Conservation (phyloP, 2,329 filamentous ascomycete genomes). For the Epichloe elymi region DNA sequence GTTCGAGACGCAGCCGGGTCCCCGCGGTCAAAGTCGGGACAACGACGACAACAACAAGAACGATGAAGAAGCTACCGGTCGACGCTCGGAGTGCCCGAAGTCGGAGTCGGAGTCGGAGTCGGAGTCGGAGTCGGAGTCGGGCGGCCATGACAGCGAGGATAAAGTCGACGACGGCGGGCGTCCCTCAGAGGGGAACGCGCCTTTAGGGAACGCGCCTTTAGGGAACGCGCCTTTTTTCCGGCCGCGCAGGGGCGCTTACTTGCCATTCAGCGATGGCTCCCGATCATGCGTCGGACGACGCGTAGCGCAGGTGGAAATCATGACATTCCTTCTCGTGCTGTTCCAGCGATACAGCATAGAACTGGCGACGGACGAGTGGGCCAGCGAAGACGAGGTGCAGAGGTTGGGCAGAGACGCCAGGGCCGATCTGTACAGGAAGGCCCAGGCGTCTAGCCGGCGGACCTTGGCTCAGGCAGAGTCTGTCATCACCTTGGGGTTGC, state of each 20-base stretch:
- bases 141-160: slow-evolving; percentile 22
- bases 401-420: slow-evolving; percentile 33
- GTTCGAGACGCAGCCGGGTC: slow-evolving; percentile 31
- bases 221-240: slow-evolving; percentile 48
- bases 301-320: slow-evolving; percentile 46
- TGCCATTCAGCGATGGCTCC: slow-evolving; percentile 46
- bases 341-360: slow-evolving; percentile 53
- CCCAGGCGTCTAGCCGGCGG: slow-evolving; percentile 38
- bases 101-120: slow-evolving; percentile 10
- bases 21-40: slow-evolving; percentile 4
- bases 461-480: slow-evolving; percentile 42
- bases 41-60: slow-evolving; percentile 3
- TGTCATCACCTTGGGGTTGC: slow-evolving; percentile 62
- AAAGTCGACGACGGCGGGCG: slow-evolving; percentile 37
- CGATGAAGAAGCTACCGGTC: background rate
- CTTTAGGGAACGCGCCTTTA: too few relatives aligned
- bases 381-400: slow-evolving; percentile 38
- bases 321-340: slow-evolving; percentile 39
- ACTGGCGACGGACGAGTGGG: slow-evolving; percentile 51
- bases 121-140: slow-evolving; percentile 21
- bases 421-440: slow-evolving; percentile 45
- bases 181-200: slow-evolving; percentile 39
- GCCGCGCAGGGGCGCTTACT: slow-evolving; percentile 40
- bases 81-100: slow-evolving; percentile 9
- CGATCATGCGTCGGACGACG: slow-evolving; percentile 44